Base-by-base conservation (phyloP, 2,329 filamentous ascomycete species). In the Rhexocercosporidium sp. region DNA sequence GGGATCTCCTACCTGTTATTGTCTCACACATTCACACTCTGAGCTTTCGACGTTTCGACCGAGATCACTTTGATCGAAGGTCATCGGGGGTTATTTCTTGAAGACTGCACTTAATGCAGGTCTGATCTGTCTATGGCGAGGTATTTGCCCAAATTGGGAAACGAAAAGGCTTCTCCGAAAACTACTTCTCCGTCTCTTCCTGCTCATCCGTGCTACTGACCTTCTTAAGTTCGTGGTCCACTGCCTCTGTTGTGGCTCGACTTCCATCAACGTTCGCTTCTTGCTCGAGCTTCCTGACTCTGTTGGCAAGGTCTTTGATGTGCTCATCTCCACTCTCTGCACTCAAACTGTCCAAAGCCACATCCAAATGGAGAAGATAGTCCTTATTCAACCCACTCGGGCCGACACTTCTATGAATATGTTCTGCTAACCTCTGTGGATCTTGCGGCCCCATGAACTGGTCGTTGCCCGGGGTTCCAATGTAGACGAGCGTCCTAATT, bases 331-430 rank as follows among this genome's bases (percentile, higher is more conserved):
- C 89, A 76, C 92, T 96, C 62, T 92, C 92, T 1, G 86, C 81
- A 69, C 92, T 90, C 72, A 98, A 81, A 34, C 86, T 88, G 67
- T 89, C 80, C 71, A 99, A 83, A 7, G 93, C 92, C 66, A 83
- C 82, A 77, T 97, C 92, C 51, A 99, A 82, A 71, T 90, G 85
- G 77, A 93, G 90, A 49, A 99, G 83, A 79, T 99, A 99, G 76
- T 98, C 95, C 67, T 85, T 89, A 79, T 98, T 98, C 77, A 90
- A 87, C 0, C 96, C 96, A 79, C 94, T 97, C 27, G 94, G 92
- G 0, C 96, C 96, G 47, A 83, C 80, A 74, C 92, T 93, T 57
- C 82, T 82, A 73, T 89, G 85, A 74, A 99, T 98, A 79, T 95
- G 92, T 79, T 88, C 86, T 27, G 95, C 94, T 60, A 98, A 85